Conservation (phyloP, 768 basidiomycete species). For the Psilocybe tampanensis region DNA sequence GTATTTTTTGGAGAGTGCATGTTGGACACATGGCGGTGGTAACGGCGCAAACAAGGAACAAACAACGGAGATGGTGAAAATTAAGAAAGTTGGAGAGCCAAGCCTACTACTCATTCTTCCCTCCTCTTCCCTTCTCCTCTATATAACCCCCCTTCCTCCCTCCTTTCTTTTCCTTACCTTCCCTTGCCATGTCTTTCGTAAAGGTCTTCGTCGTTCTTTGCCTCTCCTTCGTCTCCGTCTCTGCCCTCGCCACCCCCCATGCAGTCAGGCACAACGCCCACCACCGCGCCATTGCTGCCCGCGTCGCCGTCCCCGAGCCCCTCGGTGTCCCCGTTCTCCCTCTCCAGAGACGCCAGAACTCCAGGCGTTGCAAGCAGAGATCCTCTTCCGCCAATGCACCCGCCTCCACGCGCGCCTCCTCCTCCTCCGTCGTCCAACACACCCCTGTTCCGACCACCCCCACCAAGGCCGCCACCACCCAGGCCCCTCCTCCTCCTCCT, state of each 20-base stretch:
- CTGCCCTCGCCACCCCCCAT: constrained; percentile 45
- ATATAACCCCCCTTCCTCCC: constrained; percentile 12
- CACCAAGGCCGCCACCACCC: constrained; percentile 14
- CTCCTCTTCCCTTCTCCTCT: constrained; percentile 13
- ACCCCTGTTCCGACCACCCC: constrained; percentile 17
- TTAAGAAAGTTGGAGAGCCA: neutral
- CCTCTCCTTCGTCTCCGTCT: constrained; percentile 40
- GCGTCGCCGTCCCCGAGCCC: constrained; percentile 36
- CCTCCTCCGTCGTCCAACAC: constrained; percentile 4
- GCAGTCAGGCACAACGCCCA: constrained; percentile 36
- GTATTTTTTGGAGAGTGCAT: constrained; percentile 7
- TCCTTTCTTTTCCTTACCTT: constrained; percentile 14
- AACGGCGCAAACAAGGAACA: constrained; percentile 10
- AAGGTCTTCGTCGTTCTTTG: constrained; percentile 46
- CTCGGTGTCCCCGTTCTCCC: constrained; percentile 21
- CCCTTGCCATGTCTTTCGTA: constrained; percentile 40
- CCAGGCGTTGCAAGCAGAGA: constrained; percentile 38
- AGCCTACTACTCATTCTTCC: constrained; percentile 8
- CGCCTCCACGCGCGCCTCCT: constrained; percentile 1
- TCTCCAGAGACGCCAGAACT: constrained; percentile 31
- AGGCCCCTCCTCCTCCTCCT: constrained; percentile 1
- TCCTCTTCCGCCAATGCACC: constrained; percentile 26
- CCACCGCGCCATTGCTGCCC: constrained; percentile 47
- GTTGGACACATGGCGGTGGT: constrained; percentile 7
- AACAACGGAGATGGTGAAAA: constrained; percentile 12